Evolutionary conservation across 1,284 basidiomycete genomes (phyloP).

Genomic region (Moesziomyces sp.): DNA sequence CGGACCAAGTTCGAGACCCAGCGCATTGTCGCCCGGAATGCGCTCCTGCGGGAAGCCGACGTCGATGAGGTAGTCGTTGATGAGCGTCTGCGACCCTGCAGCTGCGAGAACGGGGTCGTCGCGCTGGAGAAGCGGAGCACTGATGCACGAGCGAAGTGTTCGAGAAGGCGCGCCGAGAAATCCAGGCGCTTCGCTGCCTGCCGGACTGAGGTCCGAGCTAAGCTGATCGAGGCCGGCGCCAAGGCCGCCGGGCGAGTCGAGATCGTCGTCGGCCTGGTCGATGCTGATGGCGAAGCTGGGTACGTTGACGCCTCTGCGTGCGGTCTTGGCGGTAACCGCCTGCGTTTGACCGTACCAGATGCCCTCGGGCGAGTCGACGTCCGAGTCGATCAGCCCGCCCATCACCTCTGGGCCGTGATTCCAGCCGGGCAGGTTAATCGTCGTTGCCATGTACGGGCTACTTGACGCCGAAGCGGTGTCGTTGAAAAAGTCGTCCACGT

Average conservation of each 20-base stretch:
- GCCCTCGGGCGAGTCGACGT: slow-evolving; percentile 41
- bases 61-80: slow-evolving; percentile 50
- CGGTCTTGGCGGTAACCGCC: slow-evolving; percentile 11
- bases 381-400: slow-evolving; percentile 25
- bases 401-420: slow-evolving; percentile 30
- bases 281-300: slow-evolving; percentile 34
- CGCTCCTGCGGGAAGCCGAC: slow-evolving; percentile 37
- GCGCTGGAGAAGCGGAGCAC: slow-evolving; percentile 43
- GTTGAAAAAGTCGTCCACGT: slow-evolving; percentile 50
- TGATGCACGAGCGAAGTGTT: slow-evolving; percentile 40
- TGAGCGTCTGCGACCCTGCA: slow-evolving; percentile 24
- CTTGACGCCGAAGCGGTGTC: slow-evolving; percentile 28
- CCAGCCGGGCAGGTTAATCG: slow-evolving; percentile 52
- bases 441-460: slow-evolving; percentile 31
- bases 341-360: slow-evolving; percentile 40
- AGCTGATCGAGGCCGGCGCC: slow-evolving; percentile 19
- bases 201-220: slow-evolving; percentile 1
- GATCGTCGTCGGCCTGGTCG: slow-evolving; percentile 18
- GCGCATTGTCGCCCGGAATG: slow-evolving; percentile 28
- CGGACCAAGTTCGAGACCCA: slow-evolving; percentile 27
- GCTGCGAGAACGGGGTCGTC: slow-evolving; percentile 33
- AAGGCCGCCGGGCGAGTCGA: slow-evolving; percentile 29
- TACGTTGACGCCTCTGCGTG: slow-evolving; percentile 15
- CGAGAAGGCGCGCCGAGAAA: slow-evolving; percentile 31
- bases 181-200: not conserved